phyloP scores from a whole-genome alignment of 2,329 filamentous ascomycete species.

The Neofusicoccum ribis region DNA sequence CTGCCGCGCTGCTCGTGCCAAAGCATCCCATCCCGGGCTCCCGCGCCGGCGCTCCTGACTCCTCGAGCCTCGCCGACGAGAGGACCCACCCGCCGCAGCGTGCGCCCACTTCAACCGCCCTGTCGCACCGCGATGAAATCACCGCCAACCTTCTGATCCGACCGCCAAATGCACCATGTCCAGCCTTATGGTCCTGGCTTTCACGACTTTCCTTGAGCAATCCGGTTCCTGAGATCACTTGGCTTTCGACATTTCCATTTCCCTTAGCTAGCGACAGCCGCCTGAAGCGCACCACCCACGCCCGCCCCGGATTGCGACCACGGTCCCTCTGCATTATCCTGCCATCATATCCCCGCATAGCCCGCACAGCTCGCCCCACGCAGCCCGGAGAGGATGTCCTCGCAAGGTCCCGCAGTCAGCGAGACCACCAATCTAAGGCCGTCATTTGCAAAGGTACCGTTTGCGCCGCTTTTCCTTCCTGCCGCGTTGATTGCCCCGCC shows the following conservation, averaged over 20 bases:
- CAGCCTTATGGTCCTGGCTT: slow-evolving; percentile 47
- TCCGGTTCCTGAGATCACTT: slow-evolving; percentile 44
- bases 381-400: slow-evolving; percentile 17
- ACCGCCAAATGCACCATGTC: slow-evolving; percentile 54
- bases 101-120: slow-evolving; percentile 20
- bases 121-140: slow-evolving; percentile 19
- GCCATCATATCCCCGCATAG: slow-evolving; percentile 9
- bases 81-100: slow-evolving; percentile 25
- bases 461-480: background rate
- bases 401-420: slow-evolving; percentile 17
- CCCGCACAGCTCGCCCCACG: background rate
- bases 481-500: background rate
- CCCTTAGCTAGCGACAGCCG: slow-evolving; percentile 9
- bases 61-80: slow-evolving; percentile 19
- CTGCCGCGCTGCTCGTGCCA: background rate
- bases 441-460: slow-evolving; percentile 74
- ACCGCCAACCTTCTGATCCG: slow-evolving; percentile 21
- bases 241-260: slow-evolving; percentile 21
- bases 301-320: slow-evolving; percentile 16
- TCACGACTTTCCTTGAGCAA: slow-evolving; percentile 55
- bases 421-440: slow-evolving; percentile 46
- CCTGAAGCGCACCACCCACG: slow-evolving; percentile 26
- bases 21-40: slow-evolving; percentile 6
- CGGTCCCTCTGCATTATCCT: slow-evolving; percentile 17
- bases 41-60: slow-evolving; percentile 19